phyloP scores from a whole-genome alignment of 148 eudicot genomes.

The Cornus florida region DNA sequence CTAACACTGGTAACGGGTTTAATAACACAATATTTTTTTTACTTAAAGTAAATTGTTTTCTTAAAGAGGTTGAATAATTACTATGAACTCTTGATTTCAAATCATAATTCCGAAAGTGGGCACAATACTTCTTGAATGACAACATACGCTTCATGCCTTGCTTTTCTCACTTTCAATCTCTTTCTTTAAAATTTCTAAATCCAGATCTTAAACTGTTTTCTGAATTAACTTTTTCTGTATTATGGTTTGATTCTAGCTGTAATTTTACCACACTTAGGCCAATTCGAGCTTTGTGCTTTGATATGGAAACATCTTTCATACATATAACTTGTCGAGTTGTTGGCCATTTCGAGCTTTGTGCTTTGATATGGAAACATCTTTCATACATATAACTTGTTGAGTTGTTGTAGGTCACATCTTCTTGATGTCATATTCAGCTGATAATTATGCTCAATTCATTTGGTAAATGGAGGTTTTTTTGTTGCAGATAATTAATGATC shows the following conservation, averaged over 20 bases:
- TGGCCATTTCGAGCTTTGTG: neutral
- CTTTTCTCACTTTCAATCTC: neutral
- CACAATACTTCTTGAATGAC: no score
- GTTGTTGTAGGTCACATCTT: neutral
- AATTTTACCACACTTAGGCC: no score
- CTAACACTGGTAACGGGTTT: no score
- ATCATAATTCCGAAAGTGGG: no score
- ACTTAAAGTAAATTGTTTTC: no score
- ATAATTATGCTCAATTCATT: neutral
- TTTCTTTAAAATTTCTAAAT: neutral
- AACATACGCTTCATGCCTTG: neutral
- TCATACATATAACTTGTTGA: neutral
- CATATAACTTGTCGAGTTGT: no score
- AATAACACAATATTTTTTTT: no score
- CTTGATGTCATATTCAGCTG: neutral
- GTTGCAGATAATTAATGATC: conserved; percentile 85
- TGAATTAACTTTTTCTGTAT: neutral
- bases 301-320: neutral
- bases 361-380: neutral
- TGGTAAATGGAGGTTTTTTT: conserved; percentile 4
- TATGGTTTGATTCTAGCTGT: no score
- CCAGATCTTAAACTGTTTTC: conserved; percentile 1
- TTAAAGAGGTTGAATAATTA: no score
- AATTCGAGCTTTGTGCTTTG: neutral
- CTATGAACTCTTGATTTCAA: no score